These are phyloP conservation scores for Auricularia cornea DNA, from an alignment of 768 basidiomycete genomes.

Conservation along the genomic window DNA sequence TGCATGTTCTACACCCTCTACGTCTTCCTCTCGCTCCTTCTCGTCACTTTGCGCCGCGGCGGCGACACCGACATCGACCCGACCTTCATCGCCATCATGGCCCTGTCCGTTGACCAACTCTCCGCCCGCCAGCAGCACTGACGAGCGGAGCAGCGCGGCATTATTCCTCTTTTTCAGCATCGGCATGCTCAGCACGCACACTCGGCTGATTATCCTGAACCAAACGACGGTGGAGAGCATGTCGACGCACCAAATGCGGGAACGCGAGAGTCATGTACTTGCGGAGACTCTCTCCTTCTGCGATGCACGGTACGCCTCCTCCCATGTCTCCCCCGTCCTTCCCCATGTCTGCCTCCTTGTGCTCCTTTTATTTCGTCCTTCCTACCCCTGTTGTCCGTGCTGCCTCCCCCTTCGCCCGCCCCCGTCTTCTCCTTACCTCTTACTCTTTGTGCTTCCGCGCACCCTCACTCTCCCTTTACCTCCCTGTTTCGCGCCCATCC, in stretches of 20 bases:
- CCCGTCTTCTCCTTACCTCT: too few relatives aligned
- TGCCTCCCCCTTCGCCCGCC: too few relatives aligned
- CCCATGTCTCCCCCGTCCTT: too few relatives aligned
- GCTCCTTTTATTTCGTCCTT: too few relatives aligned
- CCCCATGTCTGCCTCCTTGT: too few relatives aligned
- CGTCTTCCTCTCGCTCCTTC: constrained; percentile 52
- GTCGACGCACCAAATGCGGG: constrained; percentile 45
- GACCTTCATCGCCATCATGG: constrained; percentile 65
- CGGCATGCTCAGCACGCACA: constrained; percentile 49
- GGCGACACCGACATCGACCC: constrained; percentile 38
- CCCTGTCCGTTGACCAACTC: constrained; percentile 42
- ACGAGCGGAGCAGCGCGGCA: constrained; percentile 39
- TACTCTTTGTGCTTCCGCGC: too few relatives aligned
- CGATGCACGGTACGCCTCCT: constrained; percentile 15
- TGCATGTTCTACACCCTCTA: constrained; percentile 51
- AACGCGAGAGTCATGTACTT: constrained; percentile 50
- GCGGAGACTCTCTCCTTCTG: constrained; percentile 45
- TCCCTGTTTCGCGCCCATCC: too few relatives aligned
- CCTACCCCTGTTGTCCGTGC: too few relatives aligned
- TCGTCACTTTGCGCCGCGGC: constrained; percentile 3
- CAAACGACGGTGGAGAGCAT: constrained; percentile 81
- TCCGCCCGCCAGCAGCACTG: constrained; percentile 1
- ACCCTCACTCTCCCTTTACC: too few relatives aligned
- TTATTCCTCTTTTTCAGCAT: constrained; percentile 66
- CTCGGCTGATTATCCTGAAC: constrained; percentile 50